Percentiles rank a stretch among this genome's conserved stretches.
Conservation (phyloP, 2,329 filamentous ascomycete genomes). For the Botryotinia calthae region DNA sequence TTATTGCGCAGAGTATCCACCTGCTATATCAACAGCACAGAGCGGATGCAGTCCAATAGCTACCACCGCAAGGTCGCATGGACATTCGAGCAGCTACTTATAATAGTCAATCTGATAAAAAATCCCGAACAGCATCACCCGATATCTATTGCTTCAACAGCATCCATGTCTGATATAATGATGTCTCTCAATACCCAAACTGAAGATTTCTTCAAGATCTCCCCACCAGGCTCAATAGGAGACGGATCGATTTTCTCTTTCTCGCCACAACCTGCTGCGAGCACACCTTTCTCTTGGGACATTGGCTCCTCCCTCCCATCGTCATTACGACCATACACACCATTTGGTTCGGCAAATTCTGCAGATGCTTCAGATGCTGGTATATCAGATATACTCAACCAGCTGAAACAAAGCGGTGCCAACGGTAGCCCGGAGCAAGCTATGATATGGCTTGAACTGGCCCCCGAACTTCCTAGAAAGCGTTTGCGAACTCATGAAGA, state of each 20-base stretch:
- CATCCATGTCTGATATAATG: background rate
- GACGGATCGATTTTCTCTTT: background rate
- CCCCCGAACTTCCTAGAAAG: background rate
- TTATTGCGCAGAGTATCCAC: constrained; percentile 17
- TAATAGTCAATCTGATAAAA: background rate
- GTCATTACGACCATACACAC: background rate
- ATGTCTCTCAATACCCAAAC: background rate
- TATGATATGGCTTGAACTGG: background rate
- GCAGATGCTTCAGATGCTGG: background rate
- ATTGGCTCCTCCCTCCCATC: background rate
- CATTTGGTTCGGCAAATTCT: background rate
- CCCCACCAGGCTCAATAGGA: background rate
- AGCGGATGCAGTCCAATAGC: constrained; percentile 20
- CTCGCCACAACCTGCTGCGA: background rate
- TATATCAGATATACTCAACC: background rate
- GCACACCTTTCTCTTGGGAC: background rate
- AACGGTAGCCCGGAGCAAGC: background rate
- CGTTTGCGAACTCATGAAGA: background rate
- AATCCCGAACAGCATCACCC: background rate
- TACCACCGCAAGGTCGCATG: constrained; percentile 19
- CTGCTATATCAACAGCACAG: constrained; percentile 15
- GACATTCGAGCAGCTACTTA: constrained; percentile 14
- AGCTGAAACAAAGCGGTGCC: background rate
- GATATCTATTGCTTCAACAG: background rate
- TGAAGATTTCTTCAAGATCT: background rate